Base-by-base conservation (phyloP, 192 early-diverging fungal genomes). In the Helicostylum pulchrum region DNA sequence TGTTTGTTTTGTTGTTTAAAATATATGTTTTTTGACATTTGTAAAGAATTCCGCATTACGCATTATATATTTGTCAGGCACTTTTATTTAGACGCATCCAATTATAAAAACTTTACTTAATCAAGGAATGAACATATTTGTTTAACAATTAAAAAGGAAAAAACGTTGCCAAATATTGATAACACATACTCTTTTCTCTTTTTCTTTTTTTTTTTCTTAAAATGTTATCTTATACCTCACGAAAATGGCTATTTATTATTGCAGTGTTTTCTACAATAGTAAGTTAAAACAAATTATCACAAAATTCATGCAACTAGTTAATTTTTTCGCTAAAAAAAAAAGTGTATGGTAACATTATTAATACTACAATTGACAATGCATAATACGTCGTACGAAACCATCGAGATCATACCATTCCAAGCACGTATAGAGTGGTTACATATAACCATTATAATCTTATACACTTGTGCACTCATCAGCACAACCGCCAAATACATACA, bases 341-440 rank as follows among this genome's bases (percentile, higher is more conserved):
- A 56, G 54, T 15, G n/a, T 8, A 3, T 39, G 17, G 32, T 3
- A 20, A 20, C 54, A 19, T 39, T 56, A 8, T 39, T 56, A 11
- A 36, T 56, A 14, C 11, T 56, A 17, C n/a, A 56, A 56, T 9
- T 56, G 19, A 36, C 54, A 36, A 56, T 17, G 36, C 21, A 39
- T 2, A 49, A 45, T 48, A 32, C 30, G 3, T 26, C 26, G 44
- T 17, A 20, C 1, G 44, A 19, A 19, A 49, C 15, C 7, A 4
- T 47, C 5, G 19, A 45, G 11, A 47, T 61, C 21, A 10, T 43
- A 4, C 7, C 30, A 14, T 49, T 49, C 7, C 26, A 47, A 30
- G 26, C 44, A 47, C 59, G 44, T 3, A 12, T 61, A 20, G 59
- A 61, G 46, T 31, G 26, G 23, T 6, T 61, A 26, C 59, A 44